phyloP scores from a whole-genome alignment of 257 asterid species.

The Echites panduratus region DNA sequence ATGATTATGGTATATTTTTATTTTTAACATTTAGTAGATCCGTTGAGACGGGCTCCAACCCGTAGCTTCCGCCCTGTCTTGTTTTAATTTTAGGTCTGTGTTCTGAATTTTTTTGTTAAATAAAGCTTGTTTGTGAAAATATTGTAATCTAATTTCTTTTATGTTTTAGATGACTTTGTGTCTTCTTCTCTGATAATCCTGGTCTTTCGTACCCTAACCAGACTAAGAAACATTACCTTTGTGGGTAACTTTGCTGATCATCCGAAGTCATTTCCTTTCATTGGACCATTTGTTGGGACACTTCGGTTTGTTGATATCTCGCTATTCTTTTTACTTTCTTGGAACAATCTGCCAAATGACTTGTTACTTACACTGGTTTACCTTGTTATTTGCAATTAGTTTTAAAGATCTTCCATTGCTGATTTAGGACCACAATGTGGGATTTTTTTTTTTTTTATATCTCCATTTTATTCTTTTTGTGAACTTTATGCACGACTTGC shows the following conservation, averaged over 20 bases:
- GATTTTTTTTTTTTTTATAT: neutral
- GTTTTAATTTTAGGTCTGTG: neutral
- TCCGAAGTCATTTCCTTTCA: neutral
- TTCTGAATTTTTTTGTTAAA: neutral
- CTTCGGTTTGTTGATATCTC: neutral
- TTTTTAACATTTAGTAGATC: too few relatives aligned
- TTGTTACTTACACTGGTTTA: neutral
- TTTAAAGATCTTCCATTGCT: neutral
- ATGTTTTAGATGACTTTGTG: neutral
- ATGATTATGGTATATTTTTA: too few relatives aligned
- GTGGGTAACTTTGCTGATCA: neutral
- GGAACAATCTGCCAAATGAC: neutral
- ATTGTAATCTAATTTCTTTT: neutral
- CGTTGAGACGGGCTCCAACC: too few relatives aligned
- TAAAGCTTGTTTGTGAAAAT: neutral
- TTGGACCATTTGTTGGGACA: neutral
- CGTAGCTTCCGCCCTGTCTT: too few relatives aligned
- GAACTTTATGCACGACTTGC: neutral
- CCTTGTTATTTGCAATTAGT: neutral
- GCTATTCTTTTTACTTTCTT: neutral
- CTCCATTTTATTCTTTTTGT: neutral
- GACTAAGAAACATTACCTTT: neutral
- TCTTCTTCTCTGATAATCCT: neutral
- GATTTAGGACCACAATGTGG: neutral
- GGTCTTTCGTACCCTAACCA: too few relatives aligned